Conservation (phyloP, 2,329 filamentous ascomycete genomes). For the Hymenoscyphus infarciens region DNA sequence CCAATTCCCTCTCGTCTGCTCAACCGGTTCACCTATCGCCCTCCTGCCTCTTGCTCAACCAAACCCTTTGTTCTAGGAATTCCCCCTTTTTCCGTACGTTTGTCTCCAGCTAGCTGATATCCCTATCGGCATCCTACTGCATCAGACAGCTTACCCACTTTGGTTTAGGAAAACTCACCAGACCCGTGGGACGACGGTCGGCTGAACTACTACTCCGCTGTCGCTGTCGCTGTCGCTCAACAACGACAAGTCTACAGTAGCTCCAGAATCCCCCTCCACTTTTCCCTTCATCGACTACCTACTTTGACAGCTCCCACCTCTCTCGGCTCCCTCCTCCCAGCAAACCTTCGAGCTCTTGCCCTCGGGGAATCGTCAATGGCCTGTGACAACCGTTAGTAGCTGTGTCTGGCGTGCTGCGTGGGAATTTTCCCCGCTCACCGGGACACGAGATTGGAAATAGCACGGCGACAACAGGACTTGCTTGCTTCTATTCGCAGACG, state of each 20-base stretch:
- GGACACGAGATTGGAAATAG: slow-evolving; percentile 38
- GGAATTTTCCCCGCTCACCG: slow-evolving; percentile 57
- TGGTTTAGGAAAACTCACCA: slow-evolving; percentile 17
- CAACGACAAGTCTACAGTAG: neutral
- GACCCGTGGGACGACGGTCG: neutral
- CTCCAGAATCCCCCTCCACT: neutral
- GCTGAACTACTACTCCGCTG: neutral
- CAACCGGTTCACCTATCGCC: neutral
- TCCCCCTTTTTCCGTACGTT: too few relatives aligned
- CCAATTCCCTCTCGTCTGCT: neutral
- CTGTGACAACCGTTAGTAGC: slow-evolving; percentile 51
- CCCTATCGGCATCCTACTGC: too few relatives aligned
- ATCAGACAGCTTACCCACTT: slow-evolving; percentile 11
- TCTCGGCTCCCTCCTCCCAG: neutral
- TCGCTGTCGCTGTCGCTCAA: neutral
- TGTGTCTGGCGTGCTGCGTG: slow-evolving; percentile 54
- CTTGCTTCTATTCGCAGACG: slow-evolving; percentile 22
- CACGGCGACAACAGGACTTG: slow-evolving; percentile 23
- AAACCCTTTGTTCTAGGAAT: too few relatives aligned
- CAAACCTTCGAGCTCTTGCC: neutral
- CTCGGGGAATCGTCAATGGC: slow-evolving; percentile 48
- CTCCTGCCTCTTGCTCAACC: too few relatives aligned
- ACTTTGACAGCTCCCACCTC: slow-evolving; percentile 5
- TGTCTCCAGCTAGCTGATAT: too few relatives aligned
- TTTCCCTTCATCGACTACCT: neutral